A percentile compares a stretch with the other conserved stretches of the same genome.
Evolutionary conservation across 1,284 basidiomycete genomes (phyloP).

Genomic region (Hymenochaete sp.): DNA sequence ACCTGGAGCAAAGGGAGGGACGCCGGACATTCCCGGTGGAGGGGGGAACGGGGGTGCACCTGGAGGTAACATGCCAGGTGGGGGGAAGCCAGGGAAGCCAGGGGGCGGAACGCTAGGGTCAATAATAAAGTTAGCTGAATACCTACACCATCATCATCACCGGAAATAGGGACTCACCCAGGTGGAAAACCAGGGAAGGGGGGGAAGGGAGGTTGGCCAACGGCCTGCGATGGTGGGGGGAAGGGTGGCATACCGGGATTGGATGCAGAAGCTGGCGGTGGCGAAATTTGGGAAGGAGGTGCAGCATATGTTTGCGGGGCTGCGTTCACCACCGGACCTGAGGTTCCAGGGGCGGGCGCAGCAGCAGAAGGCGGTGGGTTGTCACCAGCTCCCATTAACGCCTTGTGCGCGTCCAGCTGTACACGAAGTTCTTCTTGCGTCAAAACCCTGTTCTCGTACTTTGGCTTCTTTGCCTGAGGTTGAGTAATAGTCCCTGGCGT

Average conservation of each 20-base stretch:
- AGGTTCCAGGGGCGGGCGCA: too few species aligned
- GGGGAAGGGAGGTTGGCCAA: conserved; percentile 29
- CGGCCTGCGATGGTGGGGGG: conserved; percentile 22
- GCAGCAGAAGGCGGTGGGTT: conserved; percentile 31
- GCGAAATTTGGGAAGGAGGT: conserved; percentile 34
- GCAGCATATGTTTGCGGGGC: conserved; percentile 57
- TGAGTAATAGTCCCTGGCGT: conserved; percentile 73
- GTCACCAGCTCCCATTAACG: conserved; percentile 73
- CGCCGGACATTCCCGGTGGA: conserved; percentile 19
- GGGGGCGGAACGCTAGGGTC: conserved; percentile 31
- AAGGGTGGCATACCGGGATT: conserved; percentile 33
- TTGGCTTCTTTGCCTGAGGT: conserved; percentile 71
- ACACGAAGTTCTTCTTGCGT: conserved; percentile 78
- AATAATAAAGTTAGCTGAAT: conserved; percentile 12
- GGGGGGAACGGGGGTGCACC: conserved; percentile 21
- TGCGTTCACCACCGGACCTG: conserved; percentile 57
- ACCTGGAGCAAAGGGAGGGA: conserved; percentile 21
- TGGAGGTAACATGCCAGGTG: conserved; percentile 16
- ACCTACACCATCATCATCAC: neutral
- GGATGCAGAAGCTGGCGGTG: conserved; percentile 24
- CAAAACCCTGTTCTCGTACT: conserved; percentile 74
- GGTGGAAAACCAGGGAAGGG: conserved; percentile 37
- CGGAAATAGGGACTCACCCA: conserved; percentile 33
- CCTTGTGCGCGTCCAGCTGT: conserved; percentile 85
- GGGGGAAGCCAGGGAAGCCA: conserved; percentile 24